Evolutionary conservation across 139 green algal species (phyloP), one percentile per base, ranked within the genome.

Genomic region (Nannochloris sp.): DNA sequence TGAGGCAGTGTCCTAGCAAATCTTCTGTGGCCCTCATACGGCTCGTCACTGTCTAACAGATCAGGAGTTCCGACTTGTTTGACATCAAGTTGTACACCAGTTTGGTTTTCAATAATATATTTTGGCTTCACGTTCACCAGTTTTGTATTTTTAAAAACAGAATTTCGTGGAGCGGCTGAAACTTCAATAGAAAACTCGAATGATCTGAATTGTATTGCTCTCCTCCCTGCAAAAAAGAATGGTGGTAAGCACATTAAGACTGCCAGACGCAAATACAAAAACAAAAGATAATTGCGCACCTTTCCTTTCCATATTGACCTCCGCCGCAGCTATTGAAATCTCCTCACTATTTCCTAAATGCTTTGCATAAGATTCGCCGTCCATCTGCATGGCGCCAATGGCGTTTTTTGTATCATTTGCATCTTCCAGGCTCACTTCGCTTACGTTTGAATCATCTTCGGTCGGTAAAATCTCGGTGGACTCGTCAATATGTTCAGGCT

Each of bases 51-150:
- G n/a, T 19, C 23, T 34, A 44, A 14, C 1, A 75, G 62, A 64
- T 93, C 81, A 1, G 75, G 75, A 12, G 81, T 86, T 46, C 78
- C 78, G 40, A 75, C 67, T 75, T 94, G 87, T 75, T 94, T 93
- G 72, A 90, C 82, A 44, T 88, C 78, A 21, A 94, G 78, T 2
- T 59, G 40, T 54, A 90, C 67, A 15, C 81, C 84, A 0, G 87
- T 94, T 58, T 88, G 74, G 72, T 94, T 94, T 56, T 89, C 79
- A 40, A 92, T 75, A 19, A 94, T 80, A 75, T 86, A 94, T 69
- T 88, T 88, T 68, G 81, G 84, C 75, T 91, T 93, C 6, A 94
- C 72, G 0, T 82, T 87, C 4, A 94, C 62, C 40, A 94, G 62
- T 80, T 90, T 77, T 63, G 70, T 77, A 63, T 77, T 65, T 49